Conservation (phyloP, 805 yeast species). For the Lipomyces japonicus region DNA sequence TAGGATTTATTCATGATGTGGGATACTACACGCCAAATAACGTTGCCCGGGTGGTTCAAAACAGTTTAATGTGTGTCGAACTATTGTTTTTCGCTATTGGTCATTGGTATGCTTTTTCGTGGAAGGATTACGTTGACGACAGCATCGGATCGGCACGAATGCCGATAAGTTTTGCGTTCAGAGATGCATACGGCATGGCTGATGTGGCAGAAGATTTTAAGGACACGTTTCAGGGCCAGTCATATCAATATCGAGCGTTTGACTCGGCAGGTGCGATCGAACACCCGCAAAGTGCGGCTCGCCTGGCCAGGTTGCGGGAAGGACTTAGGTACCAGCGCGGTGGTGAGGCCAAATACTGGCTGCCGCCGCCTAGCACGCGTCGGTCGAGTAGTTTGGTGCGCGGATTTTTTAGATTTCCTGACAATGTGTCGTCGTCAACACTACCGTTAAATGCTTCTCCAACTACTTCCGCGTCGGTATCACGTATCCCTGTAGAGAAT, state of each 20-base stretch:
- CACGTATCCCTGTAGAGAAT: background rate
- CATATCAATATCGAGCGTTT: constrained; percentile 75
- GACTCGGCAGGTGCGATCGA: constrained; percentile 75
- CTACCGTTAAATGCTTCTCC: background rate
- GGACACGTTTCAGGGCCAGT: constrained; percentile 61
- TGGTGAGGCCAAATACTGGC: constrained; percentile 83
- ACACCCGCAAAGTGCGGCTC: constrained; percentile 61
- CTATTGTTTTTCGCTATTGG: constrained; percentile 79
- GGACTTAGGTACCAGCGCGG: constrained; percentile 79
- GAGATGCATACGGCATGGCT: constrained; percentile 71
- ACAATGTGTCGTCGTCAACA: background rate
- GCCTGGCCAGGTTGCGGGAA: constrained; percentile 67
- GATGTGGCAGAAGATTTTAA: constrained; percentile 79
- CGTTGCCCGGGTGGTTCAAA: constrained; percentile 63
- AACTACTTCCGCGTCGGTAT: background rate
- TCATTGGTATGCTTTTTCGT: constrained; percentile 85
- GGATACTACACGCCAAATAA: constrained; percentile 37
- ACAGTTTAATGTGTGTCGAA: constrained; percentile 75
- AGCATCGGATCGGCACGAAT: constrained; percentile 71
- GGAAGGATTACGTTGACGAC: constrained; percentile 60
- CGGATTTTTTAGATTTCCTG: background rate
- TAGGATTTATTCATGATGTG: constrained; percentile 36
- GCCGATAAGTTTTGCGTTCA: constrained; percentile 56
- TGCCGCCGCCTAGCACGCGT: constrained; percentile 38
- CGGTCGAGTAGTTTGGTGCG: background rate